A percentile compares a stretch with the other conserved stretches of the same genome.
These are phyloP conservation scores for Pelargonium citronellum DNA, from an alignment of 441 rosid genomes.

Conservation along the genomic window DNA sequence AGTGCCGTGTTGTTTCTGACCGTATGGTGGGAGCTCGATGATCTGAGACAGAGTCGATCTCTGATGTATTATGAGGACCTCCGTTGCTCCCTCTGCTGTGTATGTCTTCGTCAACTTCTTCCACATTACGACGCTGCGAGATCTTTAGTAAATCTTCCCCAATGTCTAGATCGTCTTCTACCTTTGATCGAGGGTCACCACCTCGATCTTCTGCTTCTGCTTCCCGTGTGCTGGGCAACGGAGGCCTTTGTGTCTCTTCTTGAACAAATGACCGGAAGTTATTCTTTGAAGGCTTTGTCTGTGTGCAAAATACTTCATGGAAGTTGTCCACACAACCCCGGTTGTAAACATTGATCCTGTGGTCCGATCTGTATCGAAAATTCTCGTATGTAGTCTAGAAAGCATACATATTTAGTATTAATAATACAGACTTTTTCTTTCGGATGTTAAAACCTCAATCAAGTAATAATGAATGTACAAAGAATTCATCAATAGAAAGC, in stretches of 20 bases:
- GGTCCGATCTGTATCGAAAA: constrained; percentile 79
- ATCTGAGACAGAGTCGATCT: constrained; percentile 51
- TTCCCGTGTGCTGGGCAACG: constrained; percentile 44
- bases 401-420: constrained; percentile 14
- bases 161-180: constrained; percentile 73
- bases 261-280: constrained; percentile 57
- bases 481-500: neutral
- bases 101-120: constrained; percentile 56
- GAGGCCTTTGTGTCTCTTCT: constrained; percentile 52
- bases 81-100: constrained; percentile 60
- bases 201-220: constrained; percentile 38
- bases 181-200: constrained; percentile 66
- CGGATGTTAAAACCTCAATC: neutral
- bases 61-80: constrained; percentile 35
- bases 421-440: neutral
- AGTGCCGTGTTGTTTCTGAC: constrained; percentile 47
- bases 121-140: constrained; percentile 59
- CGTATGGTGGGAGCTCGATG: constrained; percentile 55
- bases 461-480: neutral
- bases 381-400: constrained; percentile 88
- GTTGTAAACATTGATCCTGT: constrained; percentile 55
- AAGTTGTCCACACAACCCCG: constrained; percentile 60
- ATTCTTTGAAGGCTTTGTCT: constrained; percentile 66
- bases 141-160: constrained; percentile 71
- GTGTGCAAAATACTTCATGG: constrained; percentile 64